Evolutionary conservation across 495 filamentous ascomycete genomes (phyloP), one percentile per base, ranked within the genome.

Genomic region (Chaetomidium leptoderma): DNA sequence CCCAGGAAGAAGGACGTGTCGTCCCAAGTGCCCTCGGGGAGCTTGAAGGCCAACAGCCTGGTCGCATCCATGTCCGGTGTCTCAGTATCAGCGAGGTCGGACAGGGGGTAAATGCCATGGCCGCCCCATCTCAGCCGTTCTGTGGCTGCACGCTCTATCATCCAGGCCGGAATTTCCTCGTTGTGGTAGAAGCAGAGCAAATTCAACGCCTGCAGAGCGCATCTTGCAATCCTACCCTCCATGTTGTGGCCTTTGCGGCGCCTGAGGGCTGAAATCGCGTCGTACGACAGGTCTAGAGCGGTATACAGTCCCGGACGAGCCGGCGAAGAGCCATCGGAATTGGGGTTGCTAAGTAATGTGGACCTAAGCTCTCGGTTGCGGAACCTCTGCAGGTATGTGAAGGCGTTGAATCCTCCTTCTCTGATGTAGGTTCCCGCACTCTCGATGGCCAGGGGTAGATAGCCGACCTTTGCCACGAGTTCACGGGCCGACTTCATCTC

Each of bases 101-200:
- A 23, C 5, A 55, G 21, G 23, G 45, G 46, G 27, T 23, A 44
- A 9, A 16, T 3, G 1, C 24, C n/a, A 13, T 37, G 24, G 21
- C 36, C 27, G 17, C 36, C 35, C 26, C 35, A 19, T 13, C 8
- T 27, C 14, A 13, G n/a, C 5, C 51, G 54, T 4, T 60, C 49
- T 13, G 53, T 23, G 6, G 44, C 48, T 2, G 37, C 24, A 7
- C 55, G 39, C 6, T 11, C 4, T 9, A 62, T 48, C 23, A 61
- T 50, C 19, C 10, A n/a, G 4, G 24, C 16, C 8, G 40, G 50
- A 27, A 67, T 50, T 30, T 26, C 13, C 26, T 64, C 54, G 35
- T 67, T 54, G 42, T 64, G 62, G 29, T 58, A 67, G 51, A 62
- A 67, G 17, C 57, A 60, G 30, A 62, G 40, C 13, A 56, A 21